Evolutionary conservation across 1,139 yeast genomes (phyloP), one percentile per base, ranked within the genome.

Genomic region (Blastobotrys petasosporus): DNA sequence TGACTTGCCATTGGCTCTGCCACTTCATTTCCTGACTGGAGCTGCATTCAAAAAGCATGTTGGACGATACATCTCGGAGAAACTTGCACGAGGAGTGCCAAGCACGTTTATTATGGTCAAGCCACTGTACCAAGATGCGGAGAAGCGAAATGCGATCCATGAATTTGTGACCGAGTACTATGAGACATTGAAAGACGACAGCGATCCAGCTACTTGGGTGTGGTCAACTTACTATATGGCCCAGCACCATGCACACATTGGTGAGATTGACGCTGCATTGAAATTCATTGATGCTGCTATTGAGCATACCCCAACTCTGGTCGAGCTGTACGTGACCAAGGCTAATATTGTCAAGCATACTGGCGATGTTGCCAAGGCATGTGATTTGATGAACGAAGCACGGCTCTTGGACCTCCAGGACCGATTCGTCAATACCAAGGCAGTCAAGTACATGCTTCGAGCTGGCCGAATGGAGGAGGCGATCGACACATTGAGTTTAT

Each of bases 21-120:
- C 97, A 15, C 73, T 92, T 59, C 75, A 85, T 7, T 86, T 86
- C 56, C 68, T 85, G 41, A 70, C 77, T 2, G 83, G 86, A 8
- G 73, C 75, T 8, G 62, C 53, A 37, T 54, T 84, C 80, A 60
- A 69, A 63, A 44, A 51, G 52, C 46, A 76, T 68, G 59, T 79
- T 71, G 34, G 60, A 58, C 43, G 63, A 1, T 92, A 88, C 60
- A 65, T 90, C 40, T 54, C 74, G 10, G 66, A 72, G 2, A 85
- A 82, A 60, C 74, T 94, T 57, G 68, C 75, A 51, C 76, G 87
- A 51, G 95, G 95, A 33, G 94, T 88, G 30, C 98, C 98, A 3
- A 86, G 97, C 1, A 76, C 94, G 5, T 92, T 90, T 67, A 84
- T 84, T 42, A 83, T 85, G 57, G 77, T 92, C 46, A 88, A 90